Evolutionary conservation across 352 stramenopile genomes (phyloP), one percentile per base, ranked within the genome.

Genomic region (Phytophthora sp.): DNA sequence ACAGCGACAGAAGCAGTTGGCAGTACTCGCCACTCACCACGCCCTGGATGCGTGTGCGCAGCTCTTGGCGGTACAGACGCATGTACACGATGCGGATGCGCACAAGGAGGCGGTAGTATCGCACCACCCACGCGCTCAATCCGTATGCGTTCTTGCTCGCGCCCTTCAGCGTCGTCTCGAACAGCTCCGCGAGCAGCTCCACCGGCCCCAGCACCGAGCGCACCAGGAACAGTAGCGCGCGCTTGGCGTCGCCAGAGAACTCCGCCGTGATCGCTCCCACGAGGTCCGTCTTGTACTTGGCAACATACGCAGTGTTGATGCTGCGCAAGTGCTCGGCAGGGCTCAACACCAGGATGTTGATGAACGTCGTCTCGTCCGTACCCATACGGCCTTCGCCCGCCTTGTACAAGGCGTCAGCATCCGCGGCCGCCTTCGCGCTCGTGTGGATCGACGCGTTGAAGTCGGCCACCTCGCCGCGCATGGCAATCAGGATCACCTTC

Each of bases 401-500:
- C 23, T 79, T 78, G 74, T 88, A 88, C 11, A 88, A 59, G 5
- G 35, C 66, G 20, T 76, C 73, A 1, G 79, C 79, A 32, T 87
- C 63, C 13, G 54, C 54, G 26, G 73, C 68, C 3, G 76, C 79
- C 65, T 86, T 82, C 35, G 60, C 58, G 30, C 55, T 41, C 35
- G 69, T 89, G 79, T 87, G 75, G 60, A 86, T 76, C 26, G 64
- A 38, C 18, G 75, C 53, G 52, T 87, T 77, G 62, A 73, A 87
- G 32, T 30, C 34, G 63, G 48, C 23, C 31, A 77, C 59, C 10
- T 65, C 63, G 13, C 58, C 70, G 52, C 85, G 80, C 24, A 89
- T 59, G 32, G 75, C 73, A 18, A 67, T 67, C 30, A 86, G 53
- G 57, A 87, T 78, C 37, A 84, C 72, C 61, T 81, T 80, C 60